Evolutionary conservation across 441 rosid species (phyloP).

Genomic region (Croton laevigatus): DNA sequence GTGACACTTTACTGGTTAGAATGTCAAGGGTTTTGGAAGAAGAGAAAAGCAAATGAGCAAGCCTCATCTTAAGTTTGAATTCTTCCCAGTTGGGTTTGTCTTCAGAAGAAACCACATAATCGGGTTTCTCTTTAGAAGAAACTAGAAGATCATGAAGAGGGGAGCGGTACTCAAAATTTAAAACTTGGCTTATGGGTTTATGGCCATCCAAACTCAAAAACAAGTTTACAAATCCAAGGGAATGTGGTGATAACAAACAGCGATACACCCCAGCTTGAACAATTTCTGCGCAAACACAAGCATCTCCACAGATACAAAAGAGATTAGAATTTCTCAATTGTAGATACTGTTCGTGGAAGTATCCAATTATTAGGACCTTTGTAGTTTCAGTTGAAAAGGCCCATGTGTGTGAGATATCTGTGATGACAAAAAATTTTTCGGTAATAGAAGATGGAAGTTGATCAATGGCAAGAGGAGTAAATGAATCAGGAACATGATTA

Average conservation of each 20-base stretch:
- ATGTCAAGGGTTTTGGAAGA: slow-evolving; percentile 58
- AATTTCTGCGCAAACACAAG: slow-evolving; percentile 55
- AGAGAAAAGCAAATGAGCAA: slow-evolving; percentile 74
- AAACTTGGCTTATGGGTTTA: slow-evolving; percentile 73
- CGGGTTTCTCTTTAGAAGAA: slow-evolving; percentile 46
- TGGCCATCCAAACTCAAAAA: slow-evolving; percentile 78
- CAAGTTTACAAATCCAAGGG: slow-evolving; percentile 67
- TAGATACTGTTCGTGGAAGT: slow-evolving; percentile 57
- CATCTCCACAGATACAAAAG: slow-evolving; percentile 76
- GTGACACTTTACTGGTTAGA: slow-evolving; percentile 50
- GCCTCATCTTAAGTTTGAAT: slow-evolving; percentile 77
- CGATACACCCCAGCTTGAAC: slow-evolving; percentile 89
- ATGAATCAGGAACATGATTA: slow-evolving; percentile 46
- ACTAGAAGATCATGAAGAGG: slow-evolving; percentile 32
- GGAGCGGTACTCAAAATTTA: slow-evolving; percentile 71
- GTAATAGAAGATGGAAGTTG: slow-evolving; percentile 41
- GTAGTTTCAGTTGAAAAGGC: slow-evolving; percentile 79
- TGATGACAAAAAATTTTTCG: slow-evolving; percentile 62
- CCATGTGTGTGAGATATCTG: slow-evolving; percentile 87
- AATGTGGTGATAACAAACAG: slow-evolving; percentile 64
- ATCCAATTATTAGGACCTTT: slow-evolving; percentile 90
- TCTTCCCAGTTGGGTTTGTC: slow-evolving; percentile 66
- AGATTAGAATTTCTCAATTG: slow-evolving; percentile 61
- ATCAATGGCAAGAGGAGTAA: slow-evolving; percentile 30
- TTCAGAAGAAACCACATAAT: slow-evolving; percentile 37